Base-by-base conservation (phyloP, 805 yeast species). In the Zygoascus biomembranicola region DNA sequence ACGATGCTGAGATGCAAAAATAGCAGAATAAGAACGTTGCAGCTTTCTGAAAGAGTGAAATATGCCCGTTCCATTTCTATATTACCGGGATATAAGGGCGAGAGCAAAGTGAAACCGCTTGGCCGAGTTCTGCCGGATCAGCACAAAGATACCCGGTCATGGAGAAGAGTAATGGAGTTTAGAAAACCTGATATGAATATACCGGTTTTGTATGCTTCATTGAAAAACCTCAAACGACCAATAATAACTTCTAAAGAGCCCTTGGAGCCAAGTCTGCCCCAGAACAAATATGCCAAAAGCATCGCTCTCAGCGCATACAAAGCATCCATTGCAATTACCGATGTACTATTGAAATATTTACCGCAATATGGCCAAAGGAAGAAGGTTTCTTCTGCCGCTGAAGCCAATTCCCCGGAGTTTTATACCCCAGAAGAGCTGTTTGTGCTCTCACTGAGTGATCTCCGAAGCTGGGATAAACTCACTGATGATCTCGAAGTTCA, bases 401-500 rank as follows among this genome's bases (percentile, higher is more conserved):
- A 52, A n/a, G 42, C 55, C 20, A 26, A 49, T 26, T 35, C 39
- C 13, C 39, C 39, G 16, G 47, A 32, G 3, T 28, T 18, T 8
- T n/a, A 20, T n/a, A 42, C 37, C 8, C 42, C 43, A 2, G 11
- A 10, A 8, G 45, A 42, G 19, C 41, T 42, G 14, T 20, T 49
- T 31, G 55, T 52, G 8, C 41, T 32, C 8, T 47, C 54, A 1
- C 20, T 51, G 41, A 37, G 32, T 32, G 49, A 31, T 46, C 41
- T 46, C 3, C 37, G 49, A 48, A 18, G 52, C 8, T 68, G 71
- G 71, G 58, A 57, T 26, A 55, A 56, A 10, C 32, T 68, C 16
- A 55, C 66, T 6, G 65, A 67, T 1, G 66, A 63, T 31, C 19
- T 49, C 14, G 71, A 68, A 51, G 53, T 60, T 8, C 52, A 51